phyloP scores from a whole-genome alignment of 2,329 filamentous ascomycete species.

The Pestalotiopsis sp. region DNA sequence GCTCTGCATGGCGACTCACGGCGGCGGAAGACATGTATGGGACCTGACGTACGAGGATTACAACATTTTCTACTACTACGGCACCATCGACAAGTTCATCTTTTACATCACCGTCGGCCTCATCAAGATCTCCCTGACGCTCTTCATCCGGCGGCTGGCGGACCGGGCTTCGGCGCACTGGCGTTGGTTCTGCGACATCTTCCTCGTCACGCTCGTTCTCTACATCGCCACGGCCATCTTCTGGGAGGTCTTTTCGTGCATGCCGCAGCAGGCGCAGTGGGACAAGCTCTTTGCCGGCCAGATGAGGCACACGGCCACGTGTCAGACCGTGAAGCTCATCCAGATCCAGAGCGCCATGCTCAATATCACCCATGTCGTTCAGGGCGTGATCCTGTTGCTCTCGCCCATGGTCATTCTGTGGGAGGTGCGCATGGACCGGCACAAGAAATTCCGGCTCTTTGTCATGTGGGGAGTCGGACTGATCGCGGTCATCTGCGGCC shows the following conservation, averaged over 20 bases:
- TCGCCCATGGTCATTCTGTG: slow-evolving; percentile 38
- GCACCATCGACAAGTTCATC: slow-evolving; percentile 24
- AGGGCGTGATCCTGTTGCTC: slow-evolving; percentile 35
- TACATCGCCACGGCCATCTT: slow-evolving; percentile 35
- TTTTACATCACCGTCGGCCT: slow-evolving; percentile 35
- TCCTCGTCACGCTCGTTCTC: slow-evolving; percentile 29
- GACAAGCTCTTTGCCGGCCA: slow-evolving; percentile 27
- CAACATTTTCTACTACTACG: slow-evolving; percentile 28
- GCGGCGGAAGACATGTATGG: slow-evolving; percentile 32
- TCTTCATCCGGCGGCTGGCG: slow-evolving; percentile 39
- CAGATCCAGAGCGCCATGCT: slow-evolving; percentile 22
- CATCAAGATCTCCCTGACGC: slow-evolving; percentile 38
- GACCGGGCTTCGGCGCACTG: slow-evolving; percentile 30
- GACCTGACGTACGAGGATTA: slow-evolving; percentile 37
- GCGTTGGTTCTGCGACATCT: slow-evolving; percentile 33
- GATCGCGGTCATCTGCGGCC: slow-evolving; percentile 32
- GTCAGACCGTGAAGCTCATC: slow-evolving; percentile 20
- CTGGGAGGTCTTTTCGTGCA: slow-evolving; percentile 33
- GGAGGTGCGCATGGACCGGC: slow-evolving; percentile 32
- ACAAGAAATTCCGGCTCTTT: slow-evolving; percentile 34
- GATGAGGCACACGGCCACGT: slow-evolving; percentile 21
- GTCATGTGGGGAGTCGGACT: slow-evolving; percentile 35
- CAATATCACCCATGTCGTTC: slow-evolving; percentile 34
- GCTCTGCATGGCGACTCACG: slow-evolving; percentile 24
- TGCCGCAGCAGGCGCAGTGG: slow-evolving; percentile 28